Base-by-base conservation (phyloP, 768 basidiomycete genomes). In the Chalciporus sphaerocephalus region DNA sequence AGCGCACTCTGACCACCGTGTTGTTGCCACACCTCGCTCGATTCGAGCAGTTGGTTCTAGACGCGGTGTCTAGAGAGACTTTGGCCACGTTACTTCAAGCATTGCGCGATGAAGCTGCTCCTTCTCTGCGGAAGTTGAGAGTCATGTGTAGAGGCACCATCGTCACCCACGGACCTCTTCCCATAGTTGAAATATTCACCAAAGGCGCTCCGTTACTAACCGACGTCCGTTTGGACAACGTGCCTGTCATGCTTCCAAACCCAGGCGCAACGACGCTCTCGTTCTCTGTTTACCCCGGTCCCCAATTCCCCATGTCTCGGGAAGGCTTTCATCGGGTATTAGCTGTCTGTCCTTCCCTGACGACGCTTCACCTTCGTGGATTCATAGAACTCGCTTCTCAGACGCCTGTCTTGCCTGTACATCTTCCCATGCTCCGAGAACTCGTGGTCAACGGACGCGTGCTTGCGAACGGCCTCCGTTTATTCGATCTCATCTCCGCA, bases 201-300 rank as follows among this genome's bases (percentile, higher is more conserved):
- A 50, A 50, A n/a, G 67, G 67, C 1, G 64, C 58, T 3, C 67
- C 67, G 5, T 33, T 56, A 16, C 62, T 69, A 24, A 42, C 57
- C 21, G 64, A 66, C 15, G 53, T 69, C 38, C 69, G 61, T 24
- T 47, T 69, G 11, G 69, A 70, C 50, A 54, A 57, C 9, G 30
- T 69, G 7, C 58, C 62, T 35, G 38, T 67, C 22, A 44, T 56
- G 35, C 45, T 60, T 8, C 60, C 65, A 23, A 51, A 44, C 17
- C 43, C 56, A 11, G n/a, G 35, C 22, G 36, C 40, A 10, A 63
- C 55, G 41, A 52, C 46, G 9, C 58, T 69, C 16, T 67, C 68
- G 32, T 56, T 69, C 21, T 68, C 65, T 24, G 55, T 59, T 22
- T 64, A 58, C 47, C 65, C 63, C 8, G 70, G 65, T 18, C 57